Evolutionary conservation across 352 stramenopile species (phyloP).

Genomic region (Phytophthora chlamydospora): DNA sequence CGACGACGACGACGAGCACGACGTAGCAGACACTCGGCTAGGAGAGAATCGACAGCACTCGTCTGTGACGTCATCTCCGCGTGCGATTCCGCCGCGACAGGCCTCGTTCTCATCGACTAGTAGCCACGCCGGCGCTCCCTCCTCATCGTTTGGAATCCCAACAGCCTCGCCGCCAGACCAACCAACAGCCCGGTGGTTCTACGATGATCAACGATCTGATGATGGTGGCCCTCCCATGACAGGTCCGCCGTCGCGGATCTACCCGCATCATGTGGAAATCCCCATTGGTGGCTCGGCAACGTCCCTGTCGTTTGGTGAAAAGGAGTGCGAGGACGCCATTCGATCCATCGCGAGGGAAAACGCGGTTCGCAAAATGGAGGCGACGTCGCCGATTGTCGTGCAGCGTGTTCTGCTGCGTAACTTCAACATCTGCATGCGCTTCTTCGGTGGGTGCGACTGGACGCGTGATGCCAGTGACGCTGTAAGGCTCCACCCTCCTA

Average conservation of each 20-base stretch:
- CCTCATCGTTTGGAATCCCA: constrained; percentile 48
- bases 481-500: constrained; percentile 29
- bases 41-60: constrained; percentile 7
- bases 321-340: constrained; percentile 78
- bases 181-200: constrained; percentile 81
- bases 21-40: constrained; percentile 5
- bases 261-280: constrained; percentile 88
- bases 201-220: constrained; percentile 57
- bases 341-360: constrained; percentile 75
- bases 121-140: constrained; percentile 45
- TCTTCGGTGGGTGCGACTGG: constrained; percentile 89
- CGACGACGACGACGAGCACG: constrained; percentile 40
- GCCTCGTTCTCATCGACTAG: constrained; percentile 69
- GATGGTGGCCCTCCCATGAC: constrained; percentile 37
- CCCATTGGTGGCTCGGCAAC: constrained; percentile 81
- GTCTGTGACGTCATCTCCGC: constrained; percentile 49
- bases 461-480: constrained; percentile 57
- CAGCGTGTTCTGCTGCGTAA: constrained; percentile 85
- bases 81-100: constrained; percentile 48
- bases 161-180: constrained; percentile 71
- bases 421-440: constrained; percentile 89
- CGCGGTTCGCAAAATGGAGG: constrained; percentile 47
- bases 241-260: constrained; percentile 76
- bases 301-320: constrained; percentile 87
- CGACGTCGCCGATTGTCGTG: constrained; percentile 65